Base-by-base conservation (phyloP, 768 basidiomycete species). In the Hortiboletus flavorubellus region DNA sequence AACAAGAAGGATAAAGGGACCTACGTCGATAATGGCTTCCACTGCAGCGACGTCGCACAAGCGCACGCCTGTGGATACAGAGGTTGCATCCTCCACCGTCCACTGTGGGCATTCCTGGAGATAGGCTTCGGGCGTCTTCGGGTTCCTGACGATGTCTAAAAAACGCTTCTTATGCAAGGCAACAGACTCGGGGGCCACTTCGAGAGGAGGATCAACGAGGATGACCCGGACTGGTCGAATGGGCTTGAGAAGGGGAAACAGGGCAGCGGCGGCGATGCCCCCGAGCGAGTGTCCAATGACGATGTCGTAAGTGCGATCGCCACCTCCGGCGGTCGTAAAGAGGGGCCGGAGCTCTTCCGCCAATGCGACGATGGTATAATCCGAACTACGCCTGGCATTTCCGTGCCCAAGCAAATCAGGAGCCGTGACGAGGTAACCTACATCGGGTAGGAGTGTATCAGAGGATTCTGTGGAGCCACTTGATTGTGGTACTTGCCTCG, bases 331-430 rank as follows among this genome's bases (percentile, higher is more conserved):
- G 5, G 29, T 21, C 33, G 16, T 8, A 8, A 67, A 49, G 33
- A 62, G 26, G 1, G 59, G 63, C 0, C 4, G 33, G n/a, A 63
- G 59, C 34, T 60, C 65, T 5, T 58, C 30, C 12, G 16, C 53
- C 26, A 68, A 14, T 5, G 54, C 53, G 5, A 34, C 31, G 11
- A 68, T 30, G 38, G 63, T 57, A 41, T 59, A 65, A 15, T 54
- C 55, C 0, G 62, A 46, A 9, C 30, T 8, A n/a, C 50, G 58
- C 9, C 38, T 42, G 11, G 58, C 51, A 12, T 18, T 26, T 1
- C 59, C 64, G n/a, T 69, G 69, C 9, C 63, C 63, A 21, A 65
- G 59, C 3, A 63, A 31, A 40, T 63, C 64, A 5, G 68, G 68
- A n/a, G 65, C 68, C 0, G 31, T 54, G 38, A 67, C 65, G 18